Conservation (phyloP, 148 eudicot species). For the Dysphania ambrosioides region DNA sequence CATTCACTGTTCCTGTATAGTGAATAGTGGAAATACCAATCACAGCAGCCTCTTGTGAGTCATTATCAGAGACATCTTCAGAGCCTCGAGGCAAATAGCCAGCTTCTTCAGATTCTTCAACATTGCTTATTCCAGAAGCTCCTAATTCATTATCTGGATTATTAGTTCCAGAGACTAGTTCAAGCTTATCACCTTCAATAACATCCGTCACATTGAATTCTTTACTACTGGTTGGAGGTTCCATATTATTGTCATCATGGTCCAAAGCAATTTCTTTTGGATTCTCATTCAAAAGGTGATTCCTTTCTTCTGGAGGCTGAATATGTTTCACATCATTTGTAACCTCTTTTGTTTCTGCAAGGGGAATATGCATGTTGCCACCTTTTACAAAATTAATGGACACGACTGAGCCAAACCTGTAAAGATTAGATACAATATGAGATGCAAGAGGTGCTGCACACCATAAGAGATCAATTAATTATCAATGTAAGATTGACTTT, state of each 20-base stretch:
- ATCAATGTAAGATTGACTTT: neutral
- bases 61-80: slow-evolving; percentile 28
- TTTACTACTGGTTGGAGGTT: slow-evolving; percentile 21
- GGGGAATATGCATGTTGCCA: slow-evolving; percentile 3
- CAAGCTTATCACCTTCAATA: slow-evolving; percentile 30
- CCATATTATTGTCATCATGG: slow-evolving; percentile 18
- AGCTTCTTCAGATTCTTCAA: slow-evolving; percentile 24
- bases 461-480: neutral
- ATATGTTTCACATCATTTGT: slow-evolving; percentile 21
- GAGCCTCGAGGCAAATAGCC: slow-evolving; percentile 1
- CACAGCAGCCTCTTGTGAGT: neutral
- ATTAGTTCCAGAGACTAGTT: slow-evolving; percentile 2
- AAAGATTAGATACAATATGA: slow-evolving; percentile 14
- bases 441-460: neutral
- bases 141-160: slow-evolving; percentile 2
- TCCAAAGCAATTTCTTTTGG: slow-evolving; percentile 19
- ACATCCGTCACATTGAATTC: slow-evolving; percentile 23
- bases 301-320: slow-evolving; percentile 24
- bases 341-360: slow-evolving; percentile 28
- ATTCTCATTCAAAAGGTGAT: slow-evolving; percentile 22
- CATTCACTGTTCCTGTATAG: neutral
- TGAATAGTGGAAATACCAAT: slow-evolving; percentile 8
- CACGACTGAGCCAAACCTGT: slow-evolving; percentile 81
- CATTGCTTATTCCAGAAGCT: slow-evolving; percentile 8
- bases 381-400: slow-evolving; percentile 58